Evolutionary conservation across 2,329 filamentous ascomycete species (phyloP).

Genomic region (Annulohypoxylon truncatum): DNA sequence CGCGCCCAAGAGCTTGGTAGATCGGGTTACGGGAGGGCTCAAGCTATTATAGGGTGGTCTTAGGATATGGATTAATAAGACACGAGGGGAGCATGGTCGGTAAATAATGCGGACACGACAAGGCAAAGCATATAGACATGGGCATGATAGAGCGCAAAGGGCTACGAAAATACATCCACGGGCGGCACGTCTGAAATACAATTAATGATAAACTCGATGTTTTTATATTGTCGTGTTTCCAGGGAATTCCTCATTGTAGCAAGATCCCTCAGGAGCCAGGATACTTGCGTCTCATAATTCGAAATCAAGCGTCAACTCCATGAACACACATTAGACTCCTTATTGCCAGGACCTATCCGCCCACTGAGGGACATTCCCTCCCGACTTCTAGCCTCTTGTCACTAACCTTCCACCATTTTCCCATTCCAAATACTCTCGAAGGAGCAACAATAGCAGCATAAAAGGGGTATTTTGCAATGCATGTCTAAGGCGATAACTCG

Average conservation of each 20-base stretch:
- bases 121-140: conserved; percentile 20
- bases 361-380: not conserved
- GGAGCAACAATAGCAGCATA: not conserved
- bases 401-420: not conserved
- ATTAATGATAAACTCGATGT: not conserved
- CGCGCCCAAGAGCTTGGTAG: conserved; percentile 86
- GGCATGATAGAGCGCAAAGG: not conserved
- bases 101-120: not conserved
- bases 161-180: conserved; percentile 2
- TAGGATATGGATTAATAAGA: not conserved
- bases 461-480: conserved; percentile 26
- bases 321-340: conserved; percentile 1
- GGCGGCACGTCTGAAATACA: conserved; percentile 10
- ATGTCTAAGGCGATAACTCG: conserved; percentile 6
- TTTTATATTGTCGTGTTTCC: not conserved
- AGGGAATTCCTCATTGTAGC: not conserved
- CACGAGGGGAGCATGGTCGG: not conserved
- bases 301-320: not conserved
- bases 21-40: conserved; percentile 68
- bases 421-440: not conserved
- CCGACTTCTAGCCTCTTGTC: not conserved
- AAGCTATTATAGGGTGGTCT: conserved; percentile 45
- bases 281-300: not conserved
- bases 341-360: not conserved
- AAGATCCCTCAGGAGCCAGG: not conserved